phyloP scores from a whole-genome alignment of 2,329 filamentous ascomycete species.

The Trichoderma oligosporum region DNA sequence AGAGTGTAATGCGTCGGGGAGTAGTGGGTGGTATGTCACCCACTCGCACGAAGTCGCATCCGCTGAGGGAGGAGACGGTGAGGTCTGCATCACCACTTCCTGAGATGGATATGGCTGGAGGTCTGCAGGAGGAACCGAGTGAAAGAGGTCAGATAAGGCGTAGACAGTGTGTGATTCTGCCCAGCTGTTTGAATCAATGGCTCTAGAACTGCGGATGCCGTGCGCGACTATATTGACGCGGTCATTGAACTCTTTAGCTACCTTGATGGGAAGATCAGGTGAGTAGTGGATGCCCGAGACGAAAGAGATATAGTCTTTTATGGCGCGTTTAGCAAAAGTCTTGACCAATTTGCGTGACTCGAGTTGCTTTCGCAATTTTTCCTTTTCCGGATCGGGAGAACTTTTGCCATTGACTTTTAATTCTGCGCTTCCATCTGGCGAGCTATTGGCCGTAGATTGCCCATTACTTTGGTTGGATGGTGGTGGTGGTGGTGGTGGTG shows the following conservation, averaged over 20 bases:
- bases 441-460: neutral
- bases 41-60: conserved; percentile 30
- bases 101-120: conserved; percentile 64
- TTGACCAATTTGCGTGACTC: conserved; percentile 62
- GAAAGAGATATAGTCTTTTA: conserved; percentile 71
- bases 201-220: conserved; percentile 41
- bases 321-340: conserved; percentile 68
- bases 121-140: conserved; percentile 60
- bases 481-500: conserved; percentile 20
- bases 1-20: conserved; percentile 74
- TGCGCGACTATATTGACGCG: conserved; percentile 56
- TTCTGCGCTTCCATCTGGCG: conserved; percentile 2
- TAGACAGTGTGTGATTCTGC: conserved; percentile 39
- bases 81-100: conserved; percentile 30
- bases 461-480: neutral
- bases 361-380: conserved; percentile 21
- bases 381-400: conserved; percentile 14
- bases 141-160: conserved; percentile 62
- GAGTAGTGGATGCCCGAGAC: conserved; percentile 75
- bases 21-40: conserved; percentile 71
- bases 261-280: conserved; percentile 60
- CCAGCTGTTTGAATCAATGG: conserved; percentile 29
- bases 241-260: conserved; percentile 54
- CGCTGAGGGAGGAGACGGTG: conserved; percentile 12
- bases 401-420: conserved; percentile 15